These are phyloP conservation scores for Carex scoparia DNA, from an alignment of 176 grass and related monocot genomes.

Conservation along the genomic window DNA sequence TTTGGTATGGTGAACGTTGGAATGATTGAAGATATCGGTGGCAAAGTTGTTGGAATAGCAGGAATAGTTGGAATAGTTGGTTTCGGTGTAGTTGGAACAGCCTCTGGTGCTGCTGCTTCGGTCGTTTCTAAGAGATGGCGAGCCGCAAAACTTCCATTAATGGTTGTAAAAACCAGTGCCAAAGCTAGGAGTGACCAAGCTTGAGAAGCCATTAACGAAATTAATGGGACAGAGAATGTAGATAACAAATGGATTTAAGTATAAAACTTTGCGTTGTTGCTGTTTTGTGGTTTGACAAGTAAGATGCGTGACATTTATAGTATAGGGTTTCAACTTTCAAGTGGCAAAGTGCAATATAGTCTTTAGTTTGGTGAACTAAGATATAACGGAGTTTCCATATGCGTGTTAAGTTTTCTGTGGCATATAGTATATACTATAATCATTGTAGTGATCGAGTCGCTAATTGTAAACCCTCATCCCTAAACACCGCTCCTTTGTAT, in stretches of 20 bases:
- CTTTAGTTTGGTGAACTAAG: constrained; percentile 6
- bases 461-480: no score
- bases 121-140: constrained; percentile 56
- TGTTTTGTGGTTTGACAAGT: neutral
- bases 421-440: neutral
- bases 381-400: neutral
- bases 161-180: constrained; percentile 36
- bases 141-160: constrained; percentile 42
- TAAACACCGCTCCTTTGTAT: no score
- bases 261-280: neutral
- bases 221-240: neutral
- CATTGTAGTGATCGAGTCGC: no score
- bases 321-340: neutral
- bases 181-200: constrained; percentile 37
- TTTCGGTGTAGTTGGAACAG: constrained; percentile 25
- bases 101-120: constrained; percentile 36
- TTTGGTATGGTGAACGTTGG: neutral
- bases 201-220: constrained; percentile 34
- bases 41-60: constrained; percentile 16
- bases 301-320: neutral
- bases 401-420: neutral
- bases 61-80: constrained; percentile 25
- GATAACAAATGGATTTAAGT: neutral
- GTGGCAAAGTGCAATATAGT: neutral
- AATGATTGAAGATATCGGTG: constrained; percentile 33